Conservation (phyloP, 768 basidiomycete genomes). For the Paxillus rubicundulus region DNA sequence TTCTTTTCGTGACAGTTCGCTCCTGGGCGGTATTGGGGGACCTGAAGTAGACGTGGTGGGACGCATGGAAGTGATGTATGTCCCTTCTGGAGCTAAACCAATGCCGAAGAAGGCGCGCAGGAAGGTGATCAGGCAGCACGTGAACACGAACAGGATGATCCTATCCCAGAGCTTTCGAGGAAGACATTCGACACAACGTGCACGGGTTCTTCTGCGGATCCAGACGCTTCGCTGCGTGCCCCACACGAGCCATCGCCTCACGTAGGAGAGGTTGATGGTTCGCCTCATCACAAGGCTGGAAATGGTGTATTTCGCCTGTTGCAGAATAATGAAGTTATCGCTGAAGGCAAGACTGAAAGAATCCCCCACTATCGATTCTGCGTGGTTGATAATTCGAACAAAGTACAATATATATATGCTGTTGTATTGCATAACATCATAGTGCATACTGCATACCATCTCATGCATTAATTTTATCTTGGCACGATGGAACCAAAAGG, state of each 20-base stretch:
- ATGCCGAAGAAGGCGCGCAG: constrained; percentile 27
- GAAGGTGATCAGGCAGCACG: constrained; percentile 23
- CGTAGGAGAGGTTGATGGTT: too few relatives aligned
- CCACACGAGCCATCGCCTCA: background rate
- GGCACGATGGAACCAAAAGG: too few relatives aligned
- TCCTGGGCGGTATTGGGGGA: background rate
- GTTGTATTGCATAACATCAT: too few relatives aligned
- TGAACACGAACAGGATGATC: constrained; percentile 23
- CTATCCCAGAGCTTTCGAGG: constrained; percentile 21
- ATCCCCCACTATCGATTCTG: too few relatives aligned
- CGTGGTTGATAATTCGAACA: too few relatives aligned
- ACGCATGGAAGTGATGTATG: background rate
- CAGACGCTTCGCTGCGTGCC: background rate
- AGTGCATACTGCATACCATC: too few relatives aligned
- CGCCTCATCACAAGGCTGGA: too few relatives aligned
- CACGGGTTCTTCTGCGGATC: background rate
- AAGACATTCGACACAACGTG: background rate
- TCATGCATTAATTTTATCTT: too few relatives aligned
- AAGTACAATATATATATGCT: too few relatives aligned
- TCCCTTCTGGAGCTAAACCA: constrained; percentile 3
- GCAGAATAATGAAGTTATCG: too few relatives aligned
- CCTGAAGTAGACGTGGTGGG: background rate
- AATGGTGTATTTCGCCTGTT: too few relatives aligned
- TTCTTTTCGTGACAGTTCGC: background rate
- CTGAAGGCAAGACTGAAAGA: too few relatives aligned